Percentiles rank a stretch among this genome's conserved stretches.
phyloP scores from a whole-genome alignment of 2,329 filamentous ascomycete genomes.

The Diaporthe batatas region DNA sequence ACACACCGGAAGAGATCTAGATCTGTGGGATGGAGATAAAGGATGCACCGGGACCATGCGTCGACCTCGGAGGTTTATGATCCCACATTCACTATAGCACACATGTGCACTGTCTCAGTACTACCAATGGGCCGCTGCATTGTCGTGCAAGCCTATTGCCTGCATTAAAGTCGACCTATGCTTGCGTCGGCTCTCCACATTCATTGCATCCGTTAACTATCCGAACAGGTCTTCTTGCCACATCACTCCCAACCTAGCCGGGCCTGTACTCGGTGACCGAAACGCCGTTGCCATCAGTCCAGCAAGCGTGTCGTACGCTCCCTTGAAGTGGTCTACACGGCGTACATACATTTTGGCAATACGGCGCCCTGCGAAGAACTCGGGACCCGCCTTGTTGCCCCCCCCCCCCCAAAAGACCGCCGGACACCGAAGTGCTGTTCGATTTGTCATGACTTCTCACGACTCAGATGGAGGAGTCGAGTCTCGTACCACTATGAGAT shows the following conservation, averaged over 20 bases:
- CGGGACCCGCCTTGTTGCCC: background rate
- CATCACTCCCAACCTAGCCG: background rate
- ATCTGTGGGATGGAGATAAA: background rate
- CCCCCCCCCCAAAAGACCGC: background rate
- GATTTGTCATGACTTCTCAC: too few relatives aligned
- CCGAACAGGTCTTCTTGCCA: constrained; percentile 15
- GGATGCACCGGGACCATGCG: constrained; percentile 1
- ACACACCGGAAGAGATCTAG: constrained; percentile 3
- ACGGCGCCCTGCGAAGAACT: background rate
- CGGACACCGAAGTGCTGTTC: constrained; percentile 3
- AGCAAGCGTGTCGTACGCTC: constrained; percentile 1
- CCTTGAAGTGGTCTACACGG: background rate
- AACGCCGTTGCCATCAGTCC: background rate
- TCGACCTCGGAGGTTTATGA: constrained; percentile 15
- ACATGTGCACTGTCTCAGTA: constrained; percentile 23
- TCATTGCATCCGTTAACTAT: constrained; percentile 9
- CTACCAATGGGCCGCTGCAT: constrained; percentile 5
- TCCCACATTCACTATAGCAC: constrained; percentile 23
- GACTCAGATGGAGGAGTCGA: too few relatives aligned
- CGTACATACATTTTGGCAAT: background rate
- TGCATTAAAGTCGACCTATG: constrained; percentile 31
- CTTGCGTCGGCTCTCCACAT: constrained; percentile 17
- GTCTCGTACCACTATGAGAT: too few relatives aligned
- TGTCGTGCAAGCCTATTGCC: background rate
- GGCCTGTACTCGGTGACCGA: background rate